These are phyloP conservation scores for Alectoria sarmentosa DNA, from an alignment of 495 filamentous ascomycete species.

Conservation along the genomic window DNA sequence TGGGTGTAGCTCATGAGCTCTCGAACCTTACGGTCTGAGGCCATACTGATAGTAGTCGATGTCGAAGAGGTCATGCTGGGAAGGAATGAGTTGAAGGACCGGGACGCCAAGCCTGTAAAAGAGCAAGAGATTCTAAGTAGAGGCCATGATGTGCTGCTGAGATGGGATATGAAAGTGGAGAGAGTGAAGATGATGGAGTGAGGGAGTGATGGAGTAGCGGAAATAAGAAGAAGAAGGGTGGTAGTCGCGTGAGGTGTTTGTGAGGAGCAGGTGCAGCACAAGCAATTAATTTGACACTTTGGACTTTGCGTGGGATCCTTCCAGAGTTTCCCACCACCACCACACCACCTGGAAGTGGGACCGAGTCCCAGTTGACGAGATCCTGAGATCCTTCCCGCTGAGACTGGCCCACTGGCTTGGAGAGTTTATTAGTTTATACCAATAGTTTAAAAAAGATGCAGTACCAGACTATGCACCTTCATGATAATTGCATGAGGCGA, in stretches of 20 bases:
- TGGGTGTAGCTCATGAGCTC: slow-evolving; percentile 46
- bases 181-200: background rate
- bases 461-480: too few relatives aligned
- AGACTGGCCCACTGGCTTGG: background rate
- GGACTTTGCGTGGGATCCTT: too few relatives aligned
- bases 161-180: background rate
- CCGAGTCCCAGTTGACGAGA: slow-evolving; percentile 6
- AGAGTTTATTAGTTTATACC: slow-evolving; percentile 6
- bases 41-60: background rate
- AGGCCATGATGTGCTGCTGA: slow-evolving; percentile 1
- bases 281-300: too few relatives aligned
- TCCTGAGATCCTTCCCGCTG: slow-evolving; percentile 13
- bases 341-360: slow-evolving; percentile 9
- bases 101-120: background rate
- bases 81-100: slow-evolving; percentile 1
- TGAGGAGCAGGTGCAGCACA: background rate
- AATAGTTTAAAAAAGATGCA: too few relatives aligned
- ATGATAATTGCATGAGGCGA: slow-evolving; percentile 5
- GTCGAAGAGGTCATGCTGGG: background rate
- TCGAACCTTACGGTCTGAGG: slow-evolving; percentile 29
- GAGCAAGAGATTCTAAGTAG: background rate
- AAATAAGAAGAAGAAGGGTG: slow-evolving; percentile 3
- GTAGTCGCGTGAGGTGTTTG: slow-evolving; percentile 18
- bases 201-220: background rate
- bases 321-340: too few relatives aligned